Conservation (phyloP, 139 green algal genomes). For the Coelastrella sp. region DNA sequence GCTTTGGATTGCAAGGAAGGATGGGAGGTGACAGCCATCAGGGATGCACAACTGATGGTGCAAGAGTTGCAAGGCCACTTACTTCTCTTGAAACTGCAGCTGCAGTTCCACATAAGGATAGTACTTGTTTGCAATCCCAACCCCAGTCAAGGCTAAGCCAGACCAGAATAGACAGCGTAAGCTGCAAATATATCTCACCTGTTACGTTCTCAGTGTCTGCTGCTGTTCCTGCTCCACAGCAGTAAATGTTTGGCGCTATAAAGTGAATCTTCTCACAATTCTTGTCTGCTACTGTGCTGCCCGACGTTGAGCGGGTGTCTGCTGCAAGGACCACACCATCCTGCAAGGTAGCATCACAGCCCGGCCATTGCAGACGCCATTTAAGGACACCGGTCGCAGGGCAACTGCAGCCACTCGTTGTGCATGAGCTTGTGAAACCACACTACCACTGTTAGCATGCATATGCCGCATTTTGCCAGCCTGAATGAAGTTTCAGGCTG, state of each 20-base stretch:
- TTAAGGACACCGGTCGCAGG: too few relatives aligned
- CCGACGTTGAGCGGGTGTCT: constrained; percentile 96
- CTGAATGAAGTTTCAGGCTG: too few relatives aligned
- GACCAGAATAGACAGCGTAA: neutral
- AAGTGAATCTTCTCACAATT: constrained; percentile 99
- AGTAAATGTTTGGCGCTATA: constrained; percentile 99
- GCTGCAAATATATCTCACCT: constrained; percentile 59
- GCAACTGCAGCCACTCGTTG: too few relatives aligned
- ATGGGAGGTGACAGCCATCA: neutral
- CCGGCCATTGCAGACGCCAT: too few relatives aligned
- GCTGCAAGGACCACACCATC: constrained; percentile 98
- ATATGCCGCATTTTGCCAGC: too few relatives aligned
- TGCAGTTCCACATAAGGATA: too few relatives aligned
- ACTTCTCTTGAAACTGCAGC: neutral
- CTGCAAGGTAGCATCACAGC: constrained; percentile 59
- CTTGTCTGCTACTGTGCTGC: constrained; percentile 98
- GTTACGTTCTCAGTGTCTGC: constrained; percentile 98
- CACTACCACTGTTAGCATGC: too few relatives aligned
- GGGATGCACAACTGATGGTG: too few relatives aligned
- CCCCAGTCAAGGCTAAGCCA: too few relatives aligned
- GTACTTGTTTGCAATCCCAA: too few relatives aligned
- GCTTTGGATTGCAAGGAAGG: neutral
- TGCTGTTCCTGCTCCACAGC: constrained; percentile 97
- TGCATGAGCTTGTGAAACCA: too few relatives aligned
- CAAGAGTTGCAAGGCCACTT: too few relatives aligned